phyloP scores from a whole-genome alignment of 495 filamentous ascomycete species.

The Tuber umbilicatum region DNA sequence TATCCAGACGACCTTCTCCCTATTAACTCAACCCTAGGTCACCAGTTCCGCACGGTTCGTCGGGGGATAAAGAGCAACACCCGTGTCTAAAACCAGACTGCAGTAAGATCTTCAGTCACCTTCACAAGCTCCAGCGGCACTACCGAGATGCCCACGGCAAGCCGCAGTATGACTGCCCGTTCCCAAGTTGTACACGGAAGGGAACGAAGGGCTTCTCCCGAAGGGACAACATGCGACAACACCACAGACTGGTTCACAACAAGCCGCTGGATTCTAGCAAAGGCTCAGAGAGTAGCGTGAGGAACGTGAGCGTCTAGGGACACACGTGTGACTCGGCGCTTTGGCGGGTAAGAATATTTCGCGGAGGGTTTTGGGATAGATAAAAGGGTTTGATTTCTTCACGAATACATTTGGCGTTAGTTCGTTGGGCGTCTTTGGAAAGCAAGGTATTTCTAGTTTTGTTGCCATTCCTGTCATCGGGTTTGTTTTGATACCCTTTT shows the following conservation, averaged over 20 bases:
- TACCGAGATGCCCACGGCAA: conserved; percentile 31
- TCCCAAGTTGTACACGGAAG: conserved; percentile 27
- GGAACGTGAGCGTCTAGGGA: not conserved
- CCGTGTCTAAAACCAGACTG: conserved; percentile 28
- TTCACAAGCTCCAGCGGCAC: conserved; percentile 29
- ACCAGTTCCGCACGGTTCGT: conserved; percentile 9
- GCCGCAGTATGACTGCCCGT: conserved; percentile 32
- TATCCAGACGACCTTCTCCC: not conserved
- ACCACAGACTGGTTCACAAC: conserved; percentile 31
- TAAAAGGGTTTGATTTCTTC: not conserved
- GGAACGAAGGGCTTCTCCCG: conserved; percentile 26
- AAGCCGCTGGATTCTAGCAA: conserved; percentile 13
- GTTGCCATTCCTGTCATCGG: not conserved
- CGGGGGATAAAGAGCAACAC: conserved; percentile 22
- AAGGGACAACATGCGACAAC: conserved; percentile 36
- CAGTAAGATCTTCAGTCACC: conserved; percentile 28
- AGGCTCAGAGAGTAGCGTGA: conserved; percentile 6
- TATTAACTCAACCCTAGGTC: not conserved
- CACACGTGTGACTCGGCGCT: not conserved
- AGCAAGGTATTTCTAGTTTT: not conserved
- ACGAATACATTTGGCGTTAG: not conserved
- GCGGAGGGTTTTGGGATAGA: not conserved
- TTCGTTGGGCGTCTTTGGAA: not conserved
- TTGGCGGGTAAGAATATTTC: not conserved
- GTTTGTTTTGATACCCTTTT: not conserved